These are phyloP conservation scores for Dittrichia graveolens DNA, from an alignment of 129 eudicot genomes.

Conservation along the genomic window DNA sequence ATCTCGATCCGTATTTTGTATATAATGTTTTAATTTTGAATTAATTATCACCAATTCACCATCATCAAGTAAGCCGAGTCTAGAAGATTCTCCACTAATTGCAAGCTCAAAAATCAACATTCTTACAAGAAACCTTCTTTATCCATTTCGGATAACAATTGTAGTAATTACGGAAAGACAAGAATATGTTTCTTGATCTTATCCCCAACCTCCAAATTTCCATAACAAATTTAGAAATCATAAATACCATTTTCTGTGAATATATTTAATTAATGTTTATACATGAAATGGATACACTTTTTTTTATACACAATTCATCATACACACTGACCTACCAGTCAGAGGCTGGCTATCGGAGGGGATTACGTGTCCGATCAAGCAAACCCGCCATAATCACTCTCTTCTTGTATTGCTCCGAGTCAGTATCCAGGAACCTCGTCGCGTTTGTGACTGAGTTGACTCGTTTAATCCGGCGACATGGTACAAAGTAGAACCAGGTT, in stretches of 20 bases:
- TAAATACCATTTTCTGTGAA: slow-evolving; percentile 8
- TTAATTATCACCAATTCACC: too few species aligned
- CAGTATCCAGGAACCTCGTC: slow-evolving; percentile 25
- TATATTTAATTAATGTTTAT: slow-evolving; percentile 1
- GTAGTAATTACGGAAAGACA: too few species aligned
- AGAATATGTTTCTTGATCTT: background rate
- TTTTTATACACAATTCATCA: slow-evolving; percentile 6
- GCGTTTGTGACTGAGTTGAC: slow-evolving; percentile 9
- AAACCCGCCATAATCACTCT: slow-evolving; percentile 64
- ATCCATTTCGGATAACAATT: too few species aligned
- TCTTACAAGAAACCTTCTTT: too few species aligned
- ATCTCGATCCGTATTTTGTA: too few species aligned
- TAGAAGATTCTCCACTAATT: too few species aligned
- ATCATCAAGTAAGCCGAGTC: too few species aligned
- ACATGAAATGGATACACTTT: slow-evolving; percentile 11
- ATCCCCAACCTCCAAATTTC: slow-evolving; percentile 19
- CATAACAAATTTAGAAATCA: slow-evolving; percentile 18
- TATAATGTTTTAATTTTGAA: too few species aligned
- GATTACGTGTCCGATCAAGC: slow-evolving; percentile 48
- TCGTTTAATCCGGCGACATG: slow-evolving; percentile 24
- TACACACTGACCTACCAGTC: slow-evolving; percentile 20
- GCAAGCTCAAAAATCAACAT: too few species aligned
- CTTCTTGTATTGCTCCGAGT: slow-evolving; percentile 56
- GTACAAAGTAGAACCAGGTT: slow-evolving; percentile 39
- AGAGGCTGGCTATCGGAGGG: slow-evolving; percentile 18